Evolutionary conservation across 306 rosid species (phyloP).

Genomic region (Hylodesmum podocarpum): DNA sequence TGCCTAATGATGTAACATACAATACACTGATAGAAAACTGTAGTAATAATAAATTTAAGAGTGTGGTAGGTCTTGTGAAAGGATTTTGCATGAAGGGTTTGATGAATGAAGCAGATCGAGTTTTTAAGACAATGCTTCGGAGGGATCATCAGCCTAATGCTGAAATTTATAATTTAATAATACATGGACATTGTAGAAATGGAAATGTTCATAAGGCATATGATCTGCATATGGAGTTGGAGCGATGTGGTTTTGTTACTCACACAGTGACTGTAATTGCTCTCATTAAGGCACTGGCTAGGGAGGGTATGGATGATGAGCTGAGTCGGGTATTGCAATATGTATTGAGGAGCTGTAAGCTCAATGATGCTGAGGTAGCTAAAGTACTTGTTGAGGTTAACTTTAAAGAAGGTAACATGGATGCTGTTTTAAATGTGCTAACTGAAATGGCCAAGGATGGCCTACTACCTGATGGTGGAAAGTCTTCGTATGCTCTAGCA

Average conservation of each 20-base stretch:
- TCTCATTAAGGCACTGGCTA: conserved; percentile 62
- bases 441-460: conserved; percentile 85
- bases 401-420: conserved; percentile 88
- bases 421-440: conserved; percentile 62
- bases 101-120: conserved; percentile 82
- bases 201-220: conserved; percentile 69
- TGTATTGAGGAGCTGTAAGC: conserved; percentile 58
- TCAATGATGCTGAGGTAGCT: conserved; percentile 70
- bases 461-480: conserved; percentile 65
- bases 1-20: conserved; percentile 69
- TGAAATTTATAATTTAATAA: conserved; percentile 64
- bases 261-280: conserved; percentile 69
- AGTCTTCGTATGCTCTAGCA: conserved; percentile 28
- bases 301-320: conserved; percentile 62
- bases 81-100: conserved; percentile 93
- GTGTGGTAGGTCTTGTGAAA: conserved; percentile 72
- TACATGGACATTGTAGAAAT: conserved; percentile 80
- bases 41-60: conserved; percentile 57
- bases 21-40: conserved; percentile 77
- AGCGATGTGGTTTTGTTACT: conserved; percentile 64
- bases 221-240: conserved; percentile 62
- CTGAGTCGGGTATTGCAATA: conserved; percentile 55
- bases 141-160: conserved; percentile 59
- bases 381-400: conserved; percentile 70
- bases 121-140: conserved; percentile 60